Evolutionary conservation across 225 moss, liverwort and hornwort species (phyloP), one percentile per base, ranked within the genome.

Genomic region (Antitrichia curtipendula): DNA sequence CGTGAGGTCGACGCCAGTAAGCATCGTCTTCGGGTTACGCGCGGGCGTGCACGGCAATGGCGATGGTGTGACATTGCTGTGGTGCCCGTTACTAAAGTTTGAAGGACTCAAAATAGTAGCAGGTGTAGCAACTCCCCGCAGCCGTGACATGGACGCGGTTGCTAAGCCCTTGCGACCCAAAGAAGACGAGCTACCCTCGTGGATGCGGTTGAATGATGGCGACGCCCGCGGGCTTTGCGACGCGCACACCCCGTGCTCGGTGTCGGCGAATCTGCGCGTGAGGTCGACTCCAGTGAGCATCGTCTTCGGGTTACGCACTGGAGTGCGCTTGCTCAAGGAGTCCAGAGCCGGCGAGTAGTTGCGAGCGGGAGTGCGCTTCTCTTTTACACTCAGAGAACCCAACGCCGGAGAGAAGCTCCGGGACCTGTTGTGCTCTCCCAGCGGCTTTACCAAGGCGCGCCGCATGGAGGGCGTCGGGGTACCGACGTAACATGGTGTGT

Each of bases 401-500:
- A 90, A 34, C 32, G 88, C 87, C 13, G 94, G 91, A 31, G 94
- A 94, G 77, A 85, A 87, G 81, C 86, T 94, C 41, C 87, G 88
- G 1, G 91, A 84, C 85, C 90, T 85, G 80, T 94, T 94, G 82
- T 91, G 86, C 78, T 94, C 92, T 24, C 92, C 92, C 43, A 94
- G 89, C 24, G 94, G 94, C 87, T 94, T 91, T 62, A 92, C 91
- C 50, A 71, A 64, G 75, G 75, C 66, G 65, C 92, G 86, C 81
- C 91, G 91, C 71, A 88, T 81, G 23, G 91, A 87, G 52, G 83
- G 71, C 31, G 85, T 90, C n/a, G 91, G 89, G 38, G 91, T 86
- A 7, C 56, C 88, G 6, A 68, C 78, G 28, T 89, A 79, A 83
- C 87, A 86, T 56, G 25, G 5, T 7, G 80, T 57, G 36, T 5